Percentiles rank a stretch among this genome's conserved stretches.
phyloP scores from a whole-genome alignment of 1,139 yeast genomes.

The Protomyces macrosporus region DNA sequence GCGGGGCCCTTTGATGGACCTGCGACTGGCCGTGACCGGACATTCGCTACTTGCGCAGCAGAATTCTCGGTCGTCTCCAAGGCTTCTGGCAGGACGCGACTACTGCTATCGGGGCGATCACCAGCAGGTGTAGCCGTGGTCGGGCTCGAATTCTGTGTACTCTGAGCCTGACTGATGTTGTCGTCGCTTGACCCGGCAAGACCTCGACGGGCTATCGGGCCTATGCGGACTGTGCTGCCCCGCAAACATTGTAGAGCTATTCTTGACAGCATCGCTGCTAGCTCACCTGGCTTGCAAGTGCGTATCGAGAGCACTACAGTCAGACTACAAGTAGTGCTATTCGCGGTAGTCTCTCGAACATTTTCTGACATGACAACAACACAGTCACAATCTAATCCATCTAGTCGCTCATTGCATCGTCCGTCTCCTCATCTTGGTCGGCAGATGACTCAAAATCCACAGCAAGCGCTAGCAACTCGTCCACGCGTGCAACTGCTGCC shows the following conservation, averaged over 20 bases:
- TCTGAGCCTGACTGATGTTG: neutral
- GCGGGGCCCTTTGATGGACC: neutral
- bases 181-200: neutral
- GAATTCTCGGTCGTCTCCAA: neutral
- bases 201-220: neutral
- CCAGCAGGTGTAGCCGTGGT: neutral
- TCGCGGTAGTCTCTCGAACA: neutral
- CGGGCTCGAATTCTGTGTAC: neutral
- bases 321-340: too few species aligned
- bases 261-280: neutral
- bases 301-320: too few species aligned
- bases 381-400: neutral
- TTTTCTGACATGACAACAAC: neutral
- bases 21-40: too few species aligned
- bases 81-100: neutral
- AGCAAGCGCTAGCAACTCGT: neutral
- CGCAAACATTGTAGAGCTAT: neutral
- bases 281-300: too few species aligned
- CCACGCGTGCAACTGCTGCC: neutral
- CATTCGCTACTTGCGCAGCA: neutral
- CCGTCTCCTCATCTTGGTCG: neutral
- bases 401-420: too few species aligned
- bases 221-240: neutral
- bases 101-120: neutral
- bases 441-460: neutral